phyloP scores from a whole-genome alignment of 768 basidiomycete genomes.

The Hygrocybe coccinea region DNA sequence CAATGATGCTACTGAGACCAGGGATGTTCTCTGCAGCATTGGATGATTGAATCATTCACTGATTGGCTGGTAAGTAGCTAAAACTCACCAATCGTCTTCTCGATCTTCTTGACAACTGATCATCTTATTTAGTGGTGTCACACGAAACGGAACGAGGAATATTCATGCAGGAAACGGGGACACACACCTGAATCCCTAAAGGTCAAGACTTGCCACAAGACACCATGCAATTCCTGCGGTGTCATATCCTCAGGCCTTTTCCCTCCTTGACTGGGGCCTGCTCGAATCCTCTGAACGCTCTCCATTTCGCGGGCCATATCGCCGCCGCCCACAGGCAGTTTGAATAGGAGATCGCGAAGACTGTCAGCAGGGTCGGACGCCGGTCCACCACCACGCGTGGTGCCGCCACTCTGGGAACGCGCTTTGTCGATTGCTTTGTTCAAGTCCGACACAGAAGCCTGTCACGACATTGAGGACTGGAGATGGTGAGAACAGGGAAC shows the following conservation, averaged over 20 bases:
- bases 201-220: constrained; percentile 79
- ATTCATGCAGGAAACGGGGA: neutral
- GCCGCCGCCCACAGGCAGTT: constrained; percentile 58
- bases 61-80: neutral
- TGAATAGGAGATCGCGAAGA: constrained; percentile 57
- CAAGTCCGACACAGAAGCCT: constrained; percentile 84
- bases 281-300: constrained; percentile 62
- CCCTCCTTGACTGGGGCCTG: constrained; percentile 54
- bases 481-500: neutral
- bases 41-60: neutral
- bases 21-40: constrained; percentile 67
- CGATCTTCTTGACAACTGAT: constrained; percentile 71
- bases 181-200: constrained; percentile 73
- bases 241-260: constrained; percentile 77
- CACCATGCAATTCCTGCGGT: constrained; percentile 80
- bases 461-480: constrained; percentile 15
- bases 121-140: neutral
- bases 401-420: constrained; percentile 43
- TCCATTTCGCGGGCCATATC: constrained; percentile 76
- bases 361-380: constrained; percentile 38
- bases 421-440: constrained; percentile 73
- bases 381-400: constrained; percentile 31
- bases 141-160: neutral
- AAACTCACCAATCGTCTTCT: constrained; percentile 57
- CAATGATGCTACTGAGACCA: constrained; percentile 65